Percentiles rank a stretch among this genome's conserved stretches.
Conservation (phyloP, 139 green algal genomes). For the Ettlia oleoabundans region DNA sequence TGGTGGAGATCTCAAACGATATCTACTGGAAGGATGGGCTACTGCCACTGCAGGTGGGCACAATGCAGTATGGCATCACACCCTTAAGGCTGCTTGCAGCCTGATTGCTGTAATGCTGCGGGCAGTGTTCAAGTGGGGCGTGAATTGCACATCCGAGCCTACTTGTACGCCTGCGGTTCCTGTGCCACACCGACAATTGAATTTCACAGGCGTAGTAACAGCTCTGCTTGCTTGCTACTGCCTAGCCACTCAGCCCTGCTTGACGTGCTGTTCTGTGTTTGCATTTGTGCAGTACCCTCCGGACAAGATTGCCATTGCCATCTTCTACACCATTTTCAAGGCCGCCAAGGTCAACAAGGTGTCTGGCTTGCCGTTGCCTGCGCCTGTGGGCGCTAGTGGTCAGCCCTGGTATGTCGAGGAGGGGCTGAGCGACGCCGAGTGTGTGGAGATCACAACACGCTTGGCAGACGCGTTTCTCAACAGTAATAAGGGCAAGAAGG, state of each 20-base stretch:
- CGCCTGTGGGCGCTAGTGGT: not conserved
- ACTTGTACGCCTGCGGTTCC: too few species aligned
- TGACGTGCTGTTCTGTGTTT: not conserved
- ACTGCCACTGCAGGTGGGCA: slow-evolving; percentile 35
- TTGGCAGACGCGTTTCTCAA: not conserved
- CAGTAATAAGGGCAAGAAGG: not conserved
- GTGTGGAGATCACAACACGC: not conserved
- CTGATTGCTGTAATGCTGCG: not conserved
- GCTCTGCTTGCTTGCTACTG: too few species aligned
- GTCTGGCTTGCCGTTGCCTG: not conserved
- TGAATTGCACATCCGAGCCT: too few species aligned
- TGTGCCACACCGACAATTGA: too few species aligned
- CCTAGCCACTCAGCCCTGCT: not conserved
- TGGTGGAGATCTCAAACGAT: slow-evolving; percentile 25
- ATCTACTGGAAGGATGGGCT: slow-evolving; percentile 32
- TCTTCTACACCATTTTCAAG: slow-evolving; percentile 45
- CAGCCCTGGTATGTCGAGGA: slow-evolving; percentile 40
- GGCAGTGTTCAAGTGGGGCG: too few species aligned
- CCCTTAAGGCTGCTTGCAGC: not conserved
- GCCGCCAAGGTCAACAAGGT: not conserved
- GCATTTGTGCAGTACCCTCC: not conserved
- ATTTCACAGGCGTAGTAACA: too few species aligned
- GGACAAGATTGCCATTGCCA: slow-evolving; percentile 30
- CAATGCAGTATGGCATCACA: too few species aligned
- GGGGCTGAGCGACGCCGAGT: slow-evolving; percentile 22